A percentile compares a stretch with the other conserved stretches of the same genome.
Evolutionary conservation across 2,329 filamentous ascomycete species (phyloP).

Genomic region (Colletotrichum zoysiae): DNA sequence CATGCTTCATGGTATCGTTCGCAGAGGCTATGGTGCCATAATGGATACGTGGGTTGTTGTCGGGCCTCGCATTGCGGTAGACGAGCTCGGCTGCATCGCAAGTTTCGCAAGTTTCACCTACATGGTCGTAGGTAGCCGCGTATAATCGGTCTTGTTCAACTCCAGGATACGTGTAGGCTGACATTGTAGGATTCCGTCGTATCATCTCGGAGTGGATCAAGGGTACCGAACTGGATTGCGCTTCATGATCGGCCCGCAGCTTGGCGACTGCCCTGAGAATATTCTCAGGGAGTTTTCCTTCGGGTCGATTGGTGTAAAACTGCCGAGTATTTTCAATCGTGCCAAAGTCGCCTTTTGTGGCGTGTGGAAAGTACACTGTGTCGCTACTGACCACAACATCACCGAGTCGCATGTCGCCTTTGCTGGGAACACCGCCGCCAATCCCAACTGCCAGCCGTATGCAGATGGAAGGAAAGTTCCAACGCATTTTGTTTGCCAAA

Average conservation of each 20-base stretch:
- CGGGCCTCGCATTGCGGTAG: background rate
- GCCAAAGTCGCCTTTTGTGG: conserved; percentile 26
- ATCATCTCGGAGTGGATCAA: background rate
- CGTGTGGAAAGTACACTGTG: conserved; percentile 4
- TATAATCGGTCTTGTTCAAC: background rate
- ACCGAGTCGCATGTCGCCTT: conserved; percentile 46
- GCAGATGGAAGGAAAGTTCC: conserved; percentile 46
- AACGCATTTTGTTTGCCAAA: background rate
- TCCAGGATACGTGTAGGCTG: background rate
- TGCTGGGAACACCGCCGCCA: conserved; percentile 45
- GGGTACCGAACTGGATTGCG: background rate
- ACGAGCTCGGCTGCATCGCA: background rate
- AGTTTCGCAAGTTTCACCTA: background rate
- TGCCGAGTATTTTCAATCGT: too few species aligned
- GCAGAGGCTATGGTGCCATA: conserved; percentile 34
- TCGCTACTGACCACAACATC: conserved; percentile 45
- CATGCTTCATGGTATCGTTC: conserved; percentile 42
- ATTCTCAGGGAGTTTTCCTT: background rate
- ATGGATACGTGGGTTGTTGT: conserved; percentile 17
- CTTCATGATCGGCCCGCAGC: background rate
- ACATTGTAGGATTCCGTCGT: background rate
- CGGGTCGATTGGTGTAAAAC: background rate
- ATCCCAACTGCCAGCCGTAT: conserved; percentile 47
- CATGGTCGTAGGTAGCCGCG: background rate
- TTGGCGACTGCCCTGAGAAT: background rate